Evolutionary conservation across 495 filamentous ascomycete genomes (phyloP).

Genomic region (Talaromyces thailandensis): DNA sequence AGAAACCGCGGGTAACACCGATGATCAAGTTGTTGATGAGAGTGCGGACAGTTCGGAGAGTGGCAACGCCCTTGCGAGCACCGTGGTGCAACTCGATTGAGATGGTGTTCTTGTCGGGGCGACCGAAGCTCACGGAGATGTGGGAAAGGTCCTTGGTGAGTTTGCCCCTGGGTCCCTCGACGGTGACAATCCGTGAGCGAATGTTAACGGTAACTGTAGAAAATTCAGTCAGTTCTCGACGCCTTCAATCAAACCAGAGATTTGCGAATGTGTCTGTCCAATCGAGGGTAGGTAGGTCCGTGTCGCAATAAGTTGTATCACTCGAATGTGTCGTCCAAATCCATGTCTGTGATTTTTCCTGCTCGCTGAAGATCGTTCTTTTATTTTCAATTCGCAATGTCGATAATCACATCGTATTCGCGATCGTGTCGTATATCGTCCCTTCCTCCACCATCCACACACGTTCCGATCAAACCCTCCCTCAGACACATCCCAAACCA

Average conservation of each 20-base stretch:
- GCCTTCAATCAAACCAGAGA: neutral
- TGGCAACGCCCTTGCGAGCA: constrained; percentile 91
- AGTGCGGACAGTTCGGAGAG: constrained; percentile 93
- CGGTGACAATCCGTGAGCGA: constrained; percentile 89
- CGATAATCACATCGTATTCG: neutral
- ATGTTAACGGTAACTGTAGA: constrained; percentile 85
- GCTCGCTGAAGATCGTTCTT: neutral
- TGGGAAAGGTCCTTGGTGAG: constrained; percentile 93
- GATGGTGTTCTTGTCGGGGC: constrained; percentile 72
- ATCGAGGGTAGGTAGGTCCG: neutral
- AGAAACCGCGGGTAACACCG: constrained; percentile 96
- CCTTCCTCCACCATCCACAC: neutral
- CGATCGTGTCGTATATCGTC: neutral
- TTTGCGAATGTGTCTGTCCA: neutral
- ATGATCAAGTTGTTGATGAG: constrained; percentile 97
- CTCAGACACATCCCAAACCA: neutral
- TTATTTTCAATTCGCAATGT: neutral
- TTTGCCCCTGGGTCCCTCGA: constrained; percentile 94
- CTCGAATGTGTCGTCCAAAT: neutral
- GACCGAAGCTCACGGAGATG: constrained; percentile 88
- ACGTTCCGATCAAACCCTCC: neutral
- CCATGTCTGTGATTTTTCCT: neutral
- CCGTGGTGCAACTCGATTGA: constrained; percentile 97
- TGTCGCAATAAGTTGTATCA: neutral
- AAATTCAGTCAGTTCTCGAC: neutral